Percentiles rank a stretch among this genome's conserved stretches.
These are phyloP conservation scores for Cenchrus americanus DNA, from an alignment of 176 grass and related monocot species.

Conservation along the genomic window DNA sequence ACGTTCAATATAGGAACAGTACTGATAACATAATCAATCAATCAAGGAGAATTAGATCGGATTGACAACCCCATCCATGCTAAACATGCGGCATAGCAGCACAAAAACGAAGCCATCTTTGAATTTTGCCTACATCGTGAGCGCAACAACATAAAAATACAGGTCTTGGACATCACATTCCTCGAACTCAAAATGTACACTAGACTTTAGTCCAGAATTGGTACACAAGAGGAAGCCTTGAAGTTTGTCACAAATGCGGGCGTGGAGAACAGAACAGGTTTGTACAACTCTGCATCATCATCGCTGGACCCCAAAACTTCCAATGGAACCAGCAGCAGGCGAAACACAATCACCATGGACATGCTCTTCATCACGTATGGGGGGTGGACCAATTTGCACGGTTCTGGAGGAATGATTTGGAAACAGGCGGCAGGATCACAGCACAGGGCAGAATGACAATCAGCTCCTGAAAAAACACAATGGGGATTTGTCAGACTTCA, in stretches of 20 bases:
- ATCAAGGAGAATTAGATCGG: no score
- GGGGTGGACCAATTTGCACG: conserved; percentile 24
- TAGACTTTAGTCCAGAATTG: not conserved
- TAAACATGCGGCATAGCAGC: no score
- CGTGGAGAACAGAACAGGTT: conserved; percentile 17
- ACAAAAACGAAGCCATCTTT: no score
- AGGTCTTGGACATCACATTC: conserved; percentile 1
- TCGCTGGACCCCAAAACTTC: conserved; percentile 38
- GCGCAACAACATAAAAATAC: no score
- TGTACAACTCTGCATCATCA: conserved; percentile 40
- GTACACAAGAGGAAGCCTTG: not conserved
- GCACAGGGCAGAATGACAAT: not conserved
- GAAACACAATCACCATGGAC: conserved; percentile 26
- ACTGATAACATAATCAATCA: no score
- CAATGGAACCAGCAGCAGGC: conserved; percentile 18
- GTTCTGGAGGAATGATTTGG: conserved; percentile 35
- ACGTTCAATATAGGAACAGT: no score
- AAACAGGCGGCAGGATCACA: conserved; percentile 6
- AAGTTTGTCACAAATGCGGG: not conserved
- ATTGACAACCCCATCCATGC: no score
- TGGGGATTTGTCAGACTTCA: not conserved
- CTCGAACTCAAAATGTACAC: conserved; percentile 3
- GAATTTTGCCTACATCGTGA: no score
- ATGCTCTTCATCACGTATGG: not conserved
- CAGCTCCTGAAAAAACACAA: conserved; percentile 30